Base-by-base conservation (phyloP, 257 asterid genomes). In the Solanum dulcamara region DNA sequence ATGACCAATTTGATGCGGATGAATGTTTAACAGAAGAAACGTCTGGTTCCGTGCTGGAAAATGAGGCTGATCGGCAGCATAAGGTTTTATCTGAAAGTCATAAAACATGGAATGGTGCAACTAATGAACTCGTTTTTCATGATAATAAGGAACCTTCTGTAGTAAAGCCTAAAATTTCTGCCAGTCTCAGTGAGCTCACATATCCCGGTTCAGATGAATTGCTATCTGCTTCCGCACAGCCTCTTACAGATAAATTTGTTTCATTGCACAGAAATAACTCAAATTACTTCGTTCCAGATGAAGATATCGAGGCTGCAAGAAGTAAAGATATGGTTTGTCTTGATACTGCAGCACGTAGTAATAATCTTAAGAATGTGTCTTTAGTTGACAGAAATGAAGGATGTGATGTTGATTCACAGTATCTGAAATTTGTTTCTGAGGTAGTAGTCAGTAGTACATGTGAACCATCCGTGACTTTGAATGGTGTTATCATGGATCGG, bases 1-100 rank as follows among this genome's bases (percentile, higher is more conserved):
- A 91, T 53, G 93, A 92, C 84, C 93, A 89, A 60, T 89, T 87
- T 80, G 94, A 92, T 85, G 88, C 83, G 17, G 91, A 90, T 18
- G 95, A 92, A 59, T 90, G 91, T 20, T 92, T 84, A 28, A 87
- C 89, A 17, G 35, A 89, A 32, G 87, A 91, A 53, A 87, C 42
- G 35, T 66, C 53, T 71, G 81, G 89, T 67, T 87, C 59, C 37
- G 87, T 89, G 46, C 88, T 84, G 86, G 94, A 91, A 50, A 80
- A 53, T 3, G 89, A 86, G 84, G 77, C 86, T 70, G 89, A 85
- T 51, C 77, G 84, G 79, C 90, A 71, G 40, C 75, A 70, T 33
- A 72, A 72, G 75, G 85, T 87, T 80, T 57, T 81, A 32, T 48
- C 77, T 48, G 42, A 68, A 59, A 62, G 60, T 46, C 81, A 86